These are phyloP conservation scores for Chlorella vulgaris DNA, from an alignment of 139 green algal species.

Conservation along the genomic window DNA sequence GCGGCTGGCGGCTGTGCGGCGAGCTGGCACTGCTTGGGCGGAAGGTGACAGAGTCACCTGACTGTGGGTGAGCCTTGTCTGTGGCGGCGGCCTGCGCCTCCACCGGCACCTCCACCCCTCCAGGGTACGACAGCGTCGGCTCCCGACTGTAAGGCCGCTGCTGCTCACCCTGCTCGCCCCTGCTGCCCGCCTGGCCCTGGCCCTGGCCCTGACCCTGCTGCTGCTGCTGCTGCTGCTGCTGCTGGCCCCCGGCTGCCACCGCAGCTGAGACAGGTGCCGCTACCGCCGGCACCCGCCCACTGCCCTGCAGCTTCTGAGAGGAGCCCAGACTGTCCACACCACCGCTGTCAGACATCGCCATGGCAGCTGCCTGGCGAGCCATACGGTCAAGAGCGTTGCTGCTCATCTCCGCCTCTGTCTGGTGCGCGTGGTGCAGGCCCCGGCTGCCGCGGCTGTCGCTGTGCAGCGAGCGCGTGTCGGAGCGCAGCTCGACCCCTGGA, in stretches of 20 bases:
- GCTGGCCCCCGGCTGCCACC: background rate
- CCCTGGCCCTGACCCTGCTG: background rate
- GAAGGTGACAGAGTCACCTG: constrained; percentile 10
- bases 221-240: background rate
- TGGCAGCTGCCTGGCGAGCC: constrained; percentile 16
- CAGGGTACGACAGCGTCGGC: constrained; percentile 3
- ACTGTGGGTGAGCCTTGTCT: background rate
- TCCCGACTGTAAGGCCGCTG: background rate
- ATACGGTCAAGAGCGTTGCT: constrained; percentile 2
- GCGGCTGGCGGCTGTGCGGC: background rate
- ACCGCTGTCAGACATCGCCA: no score
- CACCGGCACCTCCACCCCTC: background rate
- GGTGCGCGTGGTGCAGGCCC: no score
- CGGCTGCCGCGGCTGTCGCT: constrained; percentile 15
- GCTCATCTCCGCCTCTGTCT: constrained; percentile 10
- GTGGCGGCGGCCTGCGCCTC: background rate
- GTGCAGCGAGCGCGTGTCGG: background rate
- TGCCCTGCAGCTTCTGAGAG: no score
- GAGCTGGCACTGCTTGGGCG: background rate
- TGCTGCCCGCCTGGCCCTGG: background rate
- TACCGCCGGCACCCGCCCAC: no score
- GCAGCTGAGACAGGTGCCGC: background rate
- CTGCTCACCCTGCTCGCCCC: background rate
- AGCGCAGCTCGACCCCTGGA: constrained; percentile 5
- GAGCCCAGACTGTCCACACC: no score